These are phyloP conservation scores for Aristolochia californica DNA, from an alignment of 164 flowering plant species.

Conservation along the genomic window DNA sequence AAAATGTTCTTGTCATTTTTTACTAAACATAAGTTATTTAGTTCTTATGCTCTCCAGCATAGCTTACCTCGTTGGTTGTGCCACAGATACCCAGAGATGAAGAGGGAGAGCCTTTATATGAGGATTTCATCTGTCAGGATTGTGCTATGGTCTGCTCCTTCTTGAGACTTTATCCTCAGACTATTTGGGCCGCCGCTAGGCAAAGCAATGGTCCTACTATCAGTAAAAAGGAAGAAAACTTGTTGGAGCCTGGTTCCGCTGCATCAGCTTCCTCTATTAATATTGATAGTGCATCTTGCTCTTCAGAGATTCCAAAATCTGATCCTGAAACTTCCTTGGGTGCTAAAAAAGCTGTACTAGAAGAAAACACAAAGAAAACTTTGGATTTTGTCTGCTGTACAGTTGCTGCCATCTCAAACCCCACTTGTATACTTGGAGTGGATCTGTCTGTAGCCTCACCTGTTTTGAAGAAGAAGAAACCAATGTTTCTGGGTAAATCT, in stretches of 20 bases:
- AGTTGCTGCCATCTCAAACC: conserved; percentile 10
- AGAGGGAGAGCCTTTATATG: conserved; percentile 84
- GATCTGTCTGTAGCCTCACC: conserved; percentile 24
- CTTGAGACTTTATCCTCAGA: conserved; percentile 54
- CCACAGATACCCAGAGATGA: conserved; percentile 86
- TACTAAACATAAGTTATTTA: no score
- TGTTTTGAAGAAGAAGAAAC: conserved; percentile 29
- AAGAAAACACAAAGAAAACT: conserved; percentile 22
- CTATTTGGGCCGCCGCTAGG: conserved; percentile 33
- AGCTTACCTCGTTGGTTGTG: neutral
- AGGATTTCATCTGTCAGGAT: conserved; percentile 75
- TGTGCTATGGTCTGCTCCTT: conserved; percentile 62
- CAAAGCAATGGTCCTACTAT: conserved; percentile 18
- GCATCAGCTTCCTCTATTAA: conserved; percentile 21
- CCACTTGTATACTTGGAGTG: conserved; percentile 43
- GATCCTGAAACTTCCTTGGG: conserved; percentile 8
- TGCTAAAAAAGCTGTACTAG: conserved; percentile 14
- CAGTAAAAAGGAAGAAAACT: conserved; percentile 24
- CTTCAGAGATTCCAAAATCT: conserved; percentile 5
- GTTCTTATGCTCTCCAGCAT: no score
- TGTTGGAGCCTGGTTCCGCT: conserved; percentile 19
- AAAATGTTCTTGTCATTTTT: no score
- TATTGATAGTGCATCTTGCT: conserved; percentile 16
- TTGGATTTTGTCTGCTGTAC: conserved; percentile 4
- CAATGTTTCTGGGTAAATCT: conserved; percentile 68